Conservation (phyloP, 345 rosid genomes). For the Linum trigynum region DNA sequence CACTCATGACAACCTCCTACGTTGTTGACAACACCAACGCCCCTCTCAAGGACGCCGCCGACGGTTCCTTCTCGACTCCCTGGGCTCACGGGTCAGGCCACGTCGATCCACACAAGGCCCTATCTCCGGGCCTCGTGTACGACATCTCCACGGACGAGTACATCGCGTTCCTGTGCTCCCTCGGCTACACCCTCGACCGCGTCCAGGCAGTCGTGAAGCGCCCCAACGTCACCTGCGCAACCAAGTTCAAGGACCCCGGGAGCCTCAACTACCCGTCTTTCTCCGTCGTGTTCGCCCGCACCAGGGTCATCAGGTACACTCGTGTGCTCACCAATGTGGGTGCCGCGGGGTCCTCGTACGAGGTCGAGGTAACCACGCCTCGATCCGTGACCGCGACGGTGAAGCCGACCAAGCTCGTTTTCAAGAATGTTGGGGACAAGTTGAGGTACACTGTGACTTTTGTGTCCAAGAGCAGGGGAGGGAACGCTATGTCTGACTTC, state of each 20-base stretch:
- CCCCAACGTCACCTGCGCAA: conserved; percentile 46
- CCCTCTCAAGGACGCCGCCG: conserved; percentile 56
- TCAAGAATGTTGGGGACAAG: conserved; percentile 58
- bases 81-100: conserved; percentile 79
- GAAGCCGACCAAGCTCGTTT: conserved; percentile 48
- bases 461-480: conserved; percentile 41
- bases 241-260: conserved; percentile 60
- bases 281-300: conserved; percentile 56
- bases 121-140: conserved; percentile 75
- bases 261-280: conserved; percentile 82
- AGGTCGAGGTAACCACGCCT: conserved; percentile 37
- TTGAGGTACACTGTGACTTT: conserved; percentile 64
- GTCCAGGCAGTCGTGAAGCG: conserved; percentile 56
- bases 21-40: conserved; percentile 53
- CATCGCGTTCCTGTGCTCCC: conserved; percentile 62
- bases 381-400: conserved; percentile 42
- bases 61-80: conserved; percentile 48
- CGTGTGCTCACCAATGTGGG: conserved; percentile 81
- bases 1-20: conserved; percentile 44
- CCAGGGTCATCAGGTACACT: conserved; percentile 65
- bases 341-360: conserved; percentile 42
- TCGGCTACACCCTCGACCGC: conserved; percentile 50
- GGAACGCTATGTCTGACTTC: conserved; percentile 33
- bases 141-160: conserved; percentile 65
- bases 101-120: conserved; percentile 70